A percentile compares a stretch with the other conserved stretches of the same genome.
Conservation (phyloP, 495 filamentous ascomycete genomes). For the Penicillium herquei region DNA sequence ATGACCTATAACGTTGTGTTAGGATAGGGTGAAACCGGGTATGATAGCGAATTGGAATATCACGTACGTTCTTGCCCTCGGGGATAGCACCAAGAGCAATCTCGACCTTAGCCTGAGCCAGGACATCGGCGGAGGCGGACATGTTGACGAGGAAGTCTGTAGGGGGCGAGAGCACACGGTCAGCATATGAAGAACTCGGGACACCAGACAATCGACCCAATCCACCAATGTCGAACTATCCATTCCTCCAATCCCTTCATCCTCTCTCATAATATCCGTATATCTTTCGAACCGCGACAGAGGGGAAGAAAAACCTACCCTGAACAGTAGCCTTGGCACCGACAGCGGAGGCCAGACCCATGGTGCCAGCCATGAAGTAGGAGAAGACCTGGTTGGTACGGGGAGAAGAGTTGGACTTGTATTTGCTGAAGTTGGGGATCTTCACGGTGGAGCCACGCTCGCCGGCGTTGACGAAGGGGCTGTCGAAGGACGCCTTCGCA, state of each 20-base stretch:
- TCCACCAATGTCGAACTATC: not conserved
- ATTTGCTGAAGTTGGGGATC: conserved; percentile 88
- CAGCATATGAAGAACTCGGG: conserved; percentile 9
- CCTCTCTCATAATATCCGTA: not conserved
- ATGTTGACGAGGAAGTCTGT: conserved; percentile 99
- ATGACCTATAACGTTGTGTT: conserved; percentile 64
- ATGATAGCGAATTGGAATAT: conserved; percentile 8
- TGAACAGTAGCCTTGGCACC: conserved; percentile 96
- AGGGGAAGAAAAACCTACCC: conserved; percentile 59
- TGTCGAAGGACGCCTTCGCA: conserved; percentile 51
- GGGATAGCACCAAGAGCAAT: conserved; percentile 88
- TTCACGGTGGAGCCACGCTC: conserved; percentile 56
- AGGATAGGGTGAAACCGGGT: conserved; percentile 2
- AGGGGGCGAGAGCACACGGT: conserved; percentile 22
- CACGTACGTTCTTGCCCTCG: conserved; percentile 96
- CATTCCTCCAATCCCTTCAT: conserved; percentile 4
- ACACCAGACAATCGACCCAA: conserved; percentile 1
- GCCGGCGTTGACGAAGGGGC: conserved; percentile 46
- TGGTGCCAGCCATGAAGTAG: conserved; percentile 97
- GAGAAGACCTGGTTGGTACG: conserved; percentile 79
- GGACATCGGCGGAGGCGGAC: conserved; percentile 97
- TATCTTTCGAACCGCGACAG: not conserved
- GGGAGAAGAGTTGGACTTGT: conserved; percentile 63
- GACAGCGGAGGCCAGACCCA: conserved; percentile 85
- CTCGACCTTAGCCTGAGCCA: conserved; percentile 99